Conservation (phyloP, 2,329 filamentous ascomycete species). For the Pseudogymnoascus sp. region DNA sequence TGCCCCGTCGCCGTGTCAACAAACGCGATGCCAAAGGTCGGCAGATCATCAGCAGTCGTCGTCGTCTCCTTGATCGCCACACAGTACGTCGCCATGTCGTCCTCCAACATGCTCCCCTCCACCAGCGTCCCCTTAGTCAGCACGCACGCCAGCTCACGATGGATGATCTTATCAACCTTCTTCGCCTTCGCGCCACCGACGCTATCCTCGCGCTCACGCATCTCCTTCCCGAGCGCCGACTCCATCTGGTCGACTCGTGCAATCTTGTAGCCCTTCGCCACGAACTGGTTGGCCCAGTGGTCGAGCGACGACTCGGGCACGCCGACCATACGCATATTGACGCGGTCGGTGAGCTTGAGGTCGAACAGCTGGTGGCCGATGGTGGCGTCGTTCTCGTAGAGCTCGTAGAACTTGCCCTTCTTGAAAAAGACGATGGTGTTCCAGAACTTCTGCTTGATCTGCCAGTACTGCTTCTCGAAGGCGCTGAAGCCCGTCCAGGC, state of each 20-base stretch:
- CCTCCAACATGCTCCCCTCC: constrained; percentile 92
- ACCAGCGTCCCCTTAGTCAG: constrained; percentile 89
- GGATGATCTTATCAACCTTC: constrained; percentile 89
- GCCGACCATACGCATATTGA: constrained; percentile 99
- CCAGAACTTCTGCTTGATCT: constrained; percentile 97
- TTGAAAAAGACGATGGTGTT: constrained; percentile 99
- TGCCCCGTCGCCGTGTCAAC: constrained; percentile 93
- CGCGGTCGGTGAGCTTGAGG: constrained; percentile 91
- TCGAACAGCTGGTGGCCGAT: constrained; percentile 95
- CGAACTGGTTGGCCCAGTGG: constrained; percentile 96
- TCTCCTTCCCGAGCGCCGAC: constrained; percentile 90
- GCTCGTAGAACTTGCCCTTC: constrained; percentile 98
- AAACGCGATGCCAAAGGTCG: constrained; percentile 85
- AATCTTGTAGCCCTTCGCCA: constrained; percentile 96
- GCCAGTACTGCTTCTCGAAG: constrained; percentile 98
- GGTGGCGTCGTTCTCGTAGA: constrained; percentile 96
- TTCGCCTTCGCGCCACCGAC: constrained; percentile 24
- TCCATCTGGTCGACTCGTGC: constrained; percentile 95
- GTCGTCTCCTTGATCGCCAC: constrained; percentile 78
- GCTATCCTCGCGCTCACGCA: constrained; percentile 78
- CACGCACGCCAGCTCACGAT: constrained; percentile 80
- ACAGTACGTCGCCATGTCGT: constrained; percentile 95
- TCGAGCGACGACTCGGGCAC: constrained; percentile 94
- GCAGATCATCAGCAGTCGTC: constrained; percentile 58
- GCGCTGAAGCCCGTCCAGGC: constrained; percentile 80